Conservation (phyloP, 768 basidiomycete species). For the Termitomyces sp. region DNA sequence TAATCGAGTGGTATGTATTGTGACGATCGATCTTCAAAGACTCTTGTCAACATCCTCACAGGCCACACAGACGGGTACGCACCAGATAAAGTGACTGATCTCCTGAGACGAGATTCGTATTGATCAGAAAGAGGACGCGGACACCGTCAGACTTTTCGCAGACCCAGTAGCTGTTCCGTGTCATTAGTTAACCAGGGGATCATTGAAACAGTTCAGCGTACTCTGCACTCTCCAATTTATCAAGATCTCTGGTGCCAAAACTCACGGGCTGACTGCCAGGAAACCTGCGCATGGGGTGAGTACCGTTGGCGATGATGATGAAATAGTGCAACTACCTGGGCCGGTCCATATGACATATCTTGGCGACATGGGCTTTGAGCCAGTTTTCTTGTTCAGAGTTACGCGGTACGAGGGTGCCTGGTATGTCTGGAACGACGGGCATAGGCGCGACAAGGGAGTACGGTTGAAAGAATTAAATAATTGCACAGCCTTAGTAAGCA, state of each 20-base stretch:
- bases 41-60: background rate
- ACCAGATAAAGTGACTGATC: slow-evolving; percentile 77
- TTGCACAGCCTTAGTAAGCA: slow-evolving; percentile 13
- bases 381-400: slow-evolving; percentile 62
- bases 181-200: slow-evolving; percentile 4
- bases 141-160: slow-evolving; percentile 98
- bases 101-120: slow-evolving; percentile 50
- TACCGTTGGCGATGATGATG: background rate
- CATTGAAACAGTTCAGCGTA: slow-evolving; percentile 33
- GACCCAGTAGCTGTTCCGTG: slow-evolving; percentile 85
- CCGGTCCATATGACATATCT: slow-evolving; percentile 62
- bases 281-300: slow-evolving; percentile 53
- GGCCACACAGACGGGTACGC: slow-evolving; percentile 23
- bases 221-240: slow-evolving; percentile 82
- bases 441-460: slow-evolving; percentile 26
- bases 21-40: slow-evolving; percentile 85
- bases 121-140: slow-evolving; percentile 82
- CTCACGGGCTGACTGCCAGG: slow-evolving; percentile 97
- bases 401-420: slow-evolving; percentile 55
- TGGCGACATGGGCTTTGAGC: slow-evolving; percentile 63
- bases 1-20: slow-evolving; percentile 74
- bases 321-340: slow-evolving; percentile 49
- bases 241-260: slow-evolving; percentile 69
- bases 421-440: slow-evolving; percentile 69
- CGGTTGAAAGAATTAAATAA: slow-evolving; percentile 4